A percentile compares a stretch with the other conserved stretches of the same genome.
Conservation (phyloP, 1,139 yeast species). For the Debaryomyces sp. region DNA sequence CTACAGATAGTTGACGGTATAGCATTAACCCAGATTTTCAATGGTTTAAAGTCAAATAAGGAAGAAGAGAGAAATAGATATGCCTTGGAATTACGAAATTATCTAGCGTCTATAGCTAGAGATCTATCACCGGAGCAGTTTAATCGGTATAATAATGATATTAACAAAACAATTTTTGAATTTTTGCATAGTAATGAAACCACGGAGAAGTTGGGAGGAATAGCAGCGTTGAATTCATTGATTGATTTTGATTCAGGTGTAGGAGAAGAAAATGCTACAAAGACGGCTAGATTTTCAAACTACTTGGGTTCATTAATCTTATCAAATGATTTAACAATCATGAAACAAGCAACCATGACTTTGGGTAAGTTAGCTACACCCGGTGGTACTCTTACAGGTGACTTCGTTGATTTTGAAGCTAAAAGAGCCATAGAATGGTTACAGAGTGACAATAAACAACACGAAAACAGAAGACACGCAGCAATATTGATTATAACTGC, state of each 20-base stretch:
- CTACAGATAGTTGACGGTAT: constrained; percentile 51
- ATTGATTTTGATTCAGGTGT: constrained; percentile 73
- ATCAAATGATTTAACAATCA: constrained; percentile 79
- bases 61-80: constrained; percentile 58
- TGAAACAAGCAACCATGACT: constrained; percentile 84
- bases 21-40: constrained; percentile 56
- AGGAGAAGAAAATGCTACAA: constrained; percentile 79
- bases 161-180: constrained; percentile 86
- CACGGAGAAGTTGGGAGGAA: constrained; percentile 82
- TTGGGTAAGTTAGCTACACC: constrained; percentile 88
- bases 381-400: constrained; percentile 87
- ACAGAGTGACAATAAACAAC: constrained; percentile 73
- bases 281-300: constrained; percentile 87
- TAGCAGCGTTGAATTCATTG: constrained; percentile 84
- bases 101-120: constrained; percentile 70
- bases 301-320: constrained; percentile 81
- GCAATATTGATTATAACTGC: constrained; percentile 85
- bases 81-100: constrained; percentile 68
- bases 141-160: constrained; percentile 78
- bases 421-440: constrained; percentile 91
- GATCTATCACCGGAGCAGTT: constrained; percentile 80
- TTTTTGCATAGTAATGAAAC: constrained; percentile 75
- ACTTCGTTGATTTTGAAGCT: constrained; percentile 90
- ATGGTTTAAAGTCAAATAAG: constrained; percentile 51
- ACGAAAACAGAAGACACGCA: constrained; percentile 83